Conservation (phyloP, 768 basidiomycete species). For the Mycena sanguinolenta region DNA sequence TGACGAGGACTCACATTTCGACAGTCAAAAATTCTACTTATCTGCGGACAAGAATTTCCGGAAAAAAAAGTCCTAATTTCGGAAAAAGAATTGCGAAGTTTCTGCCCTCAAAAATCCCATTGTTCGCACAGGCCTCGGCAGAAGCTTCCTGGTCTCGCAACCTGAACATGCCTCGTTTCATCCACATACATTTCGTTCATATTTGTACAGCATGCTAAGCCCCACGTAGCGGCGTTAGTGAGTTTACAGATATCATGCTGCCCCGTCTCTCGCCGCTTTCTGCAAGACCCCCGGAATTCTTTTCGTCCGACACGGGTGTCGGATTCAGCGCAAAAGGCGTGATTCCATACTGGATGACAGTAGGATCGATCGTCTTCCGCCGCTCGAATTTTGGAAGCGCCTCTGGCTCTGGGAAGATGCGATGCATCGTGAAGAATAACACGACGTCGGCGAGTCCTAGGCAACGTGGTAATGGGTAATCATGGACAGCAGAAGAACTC, state of each 20-base stretch:
- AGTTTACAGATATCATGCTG: slow-evolving; percentile 16
- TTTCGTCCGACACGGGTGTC: not conserved
- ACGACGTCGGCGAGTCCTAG: slow-evolving; percentile 38
- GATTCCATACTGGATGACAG: slow-evolving; percentile 19
- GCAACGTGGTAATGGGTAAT: not conserved
- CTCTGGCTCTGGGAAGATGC: slow-evolving; percentile 28
- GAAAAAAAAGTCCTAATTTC: too few species aligned
- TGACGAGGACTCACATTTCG: too few species aligned
- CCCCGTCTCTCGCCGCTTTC: not conserved
- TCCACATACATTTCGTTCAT: too few species aligned
- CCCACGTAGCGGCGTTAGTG: slow-evolving; percentile 15
- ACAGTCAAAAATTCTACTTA: too few species aligned
- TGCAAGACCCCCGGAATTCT: not conserved
- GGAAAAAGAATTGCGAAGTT: too few species aligned
- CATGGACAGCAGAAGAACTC: too few species aligned
- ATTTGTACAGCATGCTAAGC: not conserved
- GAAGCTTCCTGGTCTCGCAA: too few species aligned
- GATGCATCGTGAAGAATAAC: slow-evolving; percentile 35
- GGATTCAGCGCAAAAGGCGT: slow-evolving; percentile 15
- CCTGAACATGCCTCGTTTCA: too few species aligned
- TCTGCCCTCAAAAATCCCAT: too few species aligned
- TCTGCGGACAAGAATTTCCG: too few species aligned
- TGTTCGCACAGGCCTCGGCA: too few species aligned
- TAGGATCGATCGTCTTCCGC: slow-evolving; percentile 32
- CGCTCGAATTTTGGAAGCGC: slow-evolving; percentile 30